Evolutionary conservation across 2,329 filamentous ascomycete species (phyloP).

Genomic region (Verticillium nonalfalfae): DNA sequence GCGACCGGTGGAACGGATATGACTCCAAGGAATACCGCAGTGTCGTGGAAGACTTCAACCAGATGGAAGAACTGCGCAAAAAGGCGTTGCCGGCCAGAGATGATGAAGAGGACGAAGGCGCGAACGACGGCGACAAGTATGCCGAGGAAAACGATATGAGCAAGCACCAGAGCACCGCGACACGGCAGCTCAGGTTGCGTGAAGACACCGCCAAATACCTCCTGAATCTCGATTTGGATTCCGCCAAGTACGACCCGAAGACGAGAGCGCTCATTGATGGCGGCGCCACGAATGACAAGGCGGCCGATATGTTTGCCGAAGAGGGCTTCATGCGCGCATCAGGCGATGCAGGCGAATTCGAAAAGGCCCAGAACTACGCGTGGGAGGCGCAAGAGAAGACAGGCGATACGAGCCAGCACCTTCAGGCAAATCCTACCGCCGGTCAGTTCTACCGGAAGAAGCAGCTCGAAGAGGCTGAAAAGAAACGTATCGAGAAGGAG

Average conservation of each 20-base stretch:
- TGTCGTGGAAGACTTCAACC: slow-evolving; percentile 85
- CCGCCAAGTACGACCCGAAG: slow-evolving; percentile 96
- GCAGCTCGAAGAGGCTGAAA: slow-evolving; percentile 66
- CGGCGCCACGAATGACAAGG: slow-evolving; percentile 73
- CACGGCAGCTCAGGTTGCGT: slow-evolving; percentile 81
- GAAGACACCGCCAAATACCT: slow-evolving; percentile 98
- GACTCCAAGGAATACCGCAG: slow-evolving; percentile 78
- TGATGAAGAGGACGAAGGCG: slow-evolving; percentile 40
- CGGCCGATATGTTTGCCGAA: slow-evolving; percentile 79
- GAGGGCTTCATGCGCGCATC: slow-evolving; percentile 86
- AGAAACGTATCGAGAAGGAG: slow-evolving; percentile 60
- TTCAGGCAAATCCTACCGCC: slow-evolving; percentile 94
- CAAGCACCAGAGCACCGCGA: slow-evolving; percentile 83
- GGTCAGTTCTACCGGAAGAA: slow-evolving; percentile 80
- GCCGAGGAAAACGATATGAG: slow-evolving; percentile 97
- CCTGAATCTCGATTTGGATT: slow-evolving; percentile 89
- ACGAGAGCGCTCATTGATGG: slow-evolving; percentile 85
- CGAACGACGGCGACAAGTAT: slow-evolving; percentile 65
- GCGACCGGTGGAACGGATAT: slow-evolving; percentile 98
- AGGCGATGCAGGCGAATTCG: slow-evolving; percentile 89
- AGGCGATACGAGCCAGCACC: slow-evolving; percentile 73
- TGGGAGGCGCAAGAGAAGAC: slow-evolving; percentile 91
- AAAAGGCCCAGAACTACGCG: slow-evolving; percentile 80
- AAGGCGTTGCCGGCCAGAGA: slow-evolving; percentile 39
- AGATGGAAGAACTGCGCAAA: slow-evolving; percentile 70